phyloP scores from a whole-genome alignment of 495 filamentous ascomycete genomes.

The Schizothecium vesticola region DNA sequence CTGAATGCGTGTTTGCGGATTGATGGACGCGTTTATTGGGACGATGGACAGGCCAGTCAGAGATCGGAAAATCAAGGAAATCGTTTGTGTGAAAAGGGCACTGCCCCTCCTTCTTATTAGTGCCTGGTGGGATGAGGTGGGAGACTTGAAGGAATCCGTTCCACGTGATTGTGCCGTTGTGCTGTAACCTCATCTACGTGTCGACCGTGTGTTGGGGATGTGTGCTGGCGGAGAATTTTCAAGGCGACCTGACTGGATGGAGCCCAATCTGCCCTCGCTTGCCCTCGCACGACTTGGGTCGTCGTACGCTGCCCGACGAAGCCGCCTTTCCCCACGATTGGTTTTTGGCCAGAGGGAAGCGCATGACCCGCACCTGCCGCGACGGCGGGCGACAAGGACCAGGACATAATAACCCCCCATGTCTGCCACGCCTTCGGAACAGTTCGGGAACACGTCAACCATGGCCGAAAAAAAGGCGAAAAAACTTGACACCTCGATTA shows the following conservation, averaged over 20 bases:
- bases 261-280: neutral
- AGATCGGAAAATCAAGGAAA: neutral
- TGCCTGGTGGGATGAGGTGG: no score
- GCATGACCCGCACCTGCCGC: neutral
- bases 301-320: neutral
- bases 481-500: neutral
- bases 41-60: neutral
- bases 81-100: neutral
- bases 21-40: no score
- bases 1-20: no score
- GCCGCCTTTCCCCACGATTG: neutral
- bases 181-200: no score
- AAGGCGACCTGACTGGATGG: neutral
- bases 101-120: no score
- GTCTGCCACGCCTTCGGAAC: no score
- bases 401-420: neutral
- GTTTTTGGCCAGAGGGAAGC: neutral
- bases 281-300: neutral
- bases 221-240: no score
- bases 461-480: neutral
- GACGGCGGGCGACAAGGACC: no score
- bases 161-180: no score
- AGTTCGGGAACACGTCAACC: no score
- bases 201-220: neutral
- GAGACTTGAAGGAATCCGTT: no score